Percentiles rank a stretch among this genome's conserved stretches.
Conservation (phyloP, 495 filamentous ascomycete species). For the Baudoinia panamericana region DNA sequence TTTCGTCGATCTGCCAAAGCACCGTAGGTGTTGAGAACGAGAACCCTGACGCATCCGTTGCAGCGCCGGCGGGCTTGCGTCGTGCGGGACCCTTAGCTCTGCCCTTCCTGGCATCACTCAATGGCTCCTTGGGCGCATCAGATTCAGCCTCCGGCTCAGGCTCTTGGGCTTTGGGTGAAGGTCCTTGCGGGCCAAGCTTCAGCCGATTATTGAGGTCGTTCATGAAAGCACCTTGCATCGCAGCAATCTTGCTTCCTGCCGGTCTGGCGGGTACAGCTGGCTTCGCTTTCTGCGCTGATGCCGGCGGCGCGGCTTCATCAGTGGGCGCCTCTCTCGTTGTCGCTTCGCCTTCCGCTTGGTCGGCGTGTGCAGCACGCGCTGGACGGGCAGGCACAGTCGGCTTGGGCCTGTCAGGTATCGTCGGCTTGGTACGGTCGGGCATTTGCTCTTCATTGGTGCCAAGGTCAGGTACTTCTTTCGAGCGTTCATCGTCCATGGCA, state of each 20-base stretch:
- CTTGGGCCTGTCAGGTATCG: constrained; percentile 58
- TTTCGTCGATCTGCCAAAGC: constrained; percentile 17
- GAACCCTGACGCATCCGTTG: constrained; percentile 20
- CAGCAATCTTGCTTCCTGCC: constrained; percentile 72
- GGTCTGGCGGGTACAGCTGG: constrained; percentile 64
- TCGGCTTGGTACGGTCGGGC: constrained; percentile 15
- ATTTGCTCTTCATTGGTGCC: constrained; percentile 10
- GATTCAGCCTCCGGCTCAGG: constrained; percentile 15
- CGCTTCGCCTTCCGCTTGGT: constrained; percentile 28
- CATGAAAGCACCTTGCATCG: constrained; percentile 79
- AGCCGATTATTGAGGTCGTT: constrained; percentile 78
- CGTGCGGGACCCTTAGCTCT: constrained; percentile 78
- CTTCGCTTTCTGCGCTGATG: constrained; percentile 27
- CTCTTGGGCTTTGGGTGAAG: constrained; percentile 48
- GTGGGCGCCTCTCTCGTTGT: too few relatives aligned
- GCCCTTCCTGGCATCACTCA: constrained; percentile 78
- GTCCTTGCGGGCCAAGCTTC: constrained; percentile 62
- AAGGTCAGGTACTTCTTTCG: constrained; percentile 11
- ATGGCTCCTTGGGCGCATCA: constrained; percentile 57
- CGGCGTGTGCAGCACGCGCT: constrained; percentile 31
- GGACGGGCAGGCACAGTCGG: constrained; percentile 65
- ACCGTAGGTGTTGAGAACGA: constrained; percentile 6
- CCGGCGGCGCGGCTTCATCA: constrained; percentile 2
- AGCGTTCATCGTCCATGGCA: constrained; percentile 2
- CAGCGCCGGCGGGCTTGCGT: constrained; percentile 47